Evolutionary conservation across 371 early-diverging fungal genomes (phyloP), one percentile per base, ranked within the genome.

Genomic region (Mucor irregularis): DNA sequence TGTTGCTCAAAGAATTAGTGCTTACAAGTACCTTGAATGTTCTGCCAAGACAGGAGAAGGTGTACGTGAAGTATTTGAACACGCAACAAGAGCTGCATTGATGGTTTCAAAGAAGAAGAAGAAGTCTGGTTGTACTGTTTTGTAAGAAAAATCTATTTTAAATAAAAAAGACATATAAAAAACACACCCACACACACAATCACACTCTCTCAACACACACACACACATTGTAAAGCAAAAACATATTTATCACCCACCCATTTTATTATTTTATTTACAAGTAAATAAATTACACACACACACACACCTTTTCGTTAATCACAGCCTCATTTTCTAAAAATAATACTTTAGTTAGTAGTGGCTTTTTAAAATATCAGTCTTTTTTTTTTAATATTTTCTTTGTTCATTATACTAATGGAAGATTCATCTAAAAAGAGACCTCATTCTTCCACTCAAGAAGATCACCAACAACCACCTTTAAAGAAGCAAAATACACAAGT

Each of bases 11-110:
- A 84, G 84, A 66, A 95, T 98, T 71, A 82, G 83, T 49, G 97
- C 97, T 35, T 83, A 84, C 78, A 88, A 90, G 66, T 96, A 95
- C 81, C 75, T 96, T 63, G 98, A 98, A 74, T 98, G 98, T 78
- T 91, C 92, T 49, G 97, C 98, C 64, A 91, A 90, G 81, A 83
- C 81, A 38, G 91, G 92, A 54, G 91, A 93, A 44, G 94, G 94
- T 61, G 95, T 98, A 49, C 84, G 86, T 58, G 96, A 97, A 64
- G 98, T 97, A 42, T 94, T 96, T 81, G 93, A 92, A 69, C 83
- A 88, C 55, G 95, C 95, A 21, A 92, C 96, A 38, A 84, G 95
- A 46, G 94, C 94, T 33, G 91, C 94, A 25, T 76, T 93, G 46
- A 72, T 86, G 71, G 77, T 73, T 39, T 67, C 71, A 62, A 87